Evolutionary conservation across 805 yeast species (phyloP).

Genomic region (Saccharomyces paradoxus): DNA sequence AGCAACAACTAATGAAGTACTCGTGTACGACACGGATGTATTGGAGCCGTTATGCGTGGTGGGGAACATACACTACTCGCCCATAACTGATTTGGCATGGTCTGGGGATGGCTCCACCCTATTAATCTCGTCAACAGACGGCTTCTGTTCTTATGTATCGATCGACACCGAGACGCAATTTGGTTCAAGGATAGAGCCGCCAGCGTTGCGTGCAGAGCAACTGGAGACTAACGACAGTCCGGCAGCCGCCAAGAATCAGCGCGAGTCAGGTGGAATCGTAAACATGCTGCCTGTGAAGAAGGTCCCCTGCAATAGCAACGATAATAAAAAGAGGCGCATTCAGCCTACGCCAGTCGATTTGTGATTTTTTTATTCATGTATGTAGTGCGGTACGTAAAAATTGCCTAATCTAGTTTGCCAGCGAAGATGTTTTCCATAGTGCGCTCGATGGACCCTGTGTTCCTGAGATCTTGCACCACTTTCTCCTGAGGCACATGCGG

Average conservation of each 20-base stretch:
- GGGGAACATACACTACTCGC: constrained; percentile 76
- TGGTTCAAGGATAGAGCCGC: constrained; percentile 36
- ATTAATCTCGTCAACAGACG: constrained; percentile 81
- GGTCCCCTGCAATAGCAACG: background rate
- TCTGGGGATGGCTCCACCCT: constrained; percentile 61
- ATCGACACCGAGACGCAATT: constrained; percentile 43
- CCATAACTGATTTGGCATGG: constrained; percentile 87
- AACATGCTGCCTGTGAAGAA: background rate
- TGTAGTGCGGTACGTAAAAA: background rate
- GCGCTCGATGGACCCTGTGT: constrained; percentile 70
- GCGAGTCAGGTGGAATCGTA: background rate
- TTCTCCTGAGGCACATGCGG: constrained; percentile 64
- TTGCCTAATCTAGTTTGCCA: background rate
- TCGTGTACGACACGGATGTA: constrained; percentile 73
- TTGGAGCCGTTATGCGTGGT: constrained; percentile 62
- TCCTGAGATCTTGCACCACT: constrained; percentile 63
- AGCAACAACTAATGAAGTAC: constrained; percentile 81
- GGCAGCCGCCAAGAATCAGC: constrained; percentile 49
- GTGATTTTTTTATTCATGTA: background rate
- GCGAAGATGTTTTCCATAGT: constrained; percentile 49
- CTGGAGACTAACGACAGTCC: constrained; percentile 51
- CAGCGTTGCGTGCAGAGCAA: constrained; percentile 14
- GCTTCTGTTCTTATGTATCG: constrained; percentile 68
- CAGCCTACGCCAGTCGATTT: background rate
- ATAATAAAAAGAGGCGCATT: background rate